phyloP scores from a whole-genome alignment of 2,329 filamentous ascomycete genomes.

The Talaromyces sp. region DNA sequence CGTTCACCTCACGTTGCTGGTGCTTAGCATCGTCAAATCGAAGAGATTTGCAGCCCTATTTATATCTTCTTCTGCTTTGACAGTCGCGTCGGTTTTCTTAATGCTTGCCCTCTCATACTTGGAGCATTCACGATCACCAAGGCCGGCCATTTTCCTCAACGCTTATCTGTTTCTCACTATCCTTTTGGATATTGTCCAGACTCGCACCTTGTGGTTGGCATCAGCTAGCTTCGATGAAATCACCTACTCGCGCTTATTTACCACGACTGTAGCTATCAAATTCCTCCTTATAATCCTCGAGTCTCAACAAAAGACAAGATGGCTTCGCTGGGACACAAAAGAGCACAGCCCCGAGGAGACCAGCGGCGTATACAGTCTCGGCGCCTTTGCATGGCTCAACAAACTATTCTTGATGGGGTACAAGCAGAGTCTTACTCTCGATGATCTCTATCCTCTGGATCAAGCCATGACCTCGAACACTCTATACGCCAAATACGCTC shows the following conservation, averaged over 20 bases:
- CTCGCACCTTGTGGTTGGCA: conserved; percentile 37
- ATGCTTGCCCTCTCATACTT: conserved; percentile 21
- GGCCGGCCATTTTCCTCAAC: conserved; percentile 28
- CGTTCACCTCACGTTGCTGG: conserved; percentile 7
- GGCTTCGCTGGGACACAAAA: conserved; percentile 45
- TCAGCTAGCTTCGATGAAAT: conserved; percentile 21
- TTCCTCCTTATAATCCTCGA: conserved; percentile 40
- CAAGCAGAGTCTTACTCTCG: conserved; percentile 35
- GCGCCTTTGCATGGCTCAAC: conserved; percentile 49
- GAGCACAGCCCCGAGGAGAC: conserved; percentile 45
- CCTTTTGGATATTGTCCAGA: conserved; percentile 39
- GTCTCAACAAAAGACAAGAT: conserved; percentile 39
- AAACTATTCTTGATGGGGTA: conserved; percentile 46
- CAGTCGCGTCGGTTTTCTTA: not conserved
- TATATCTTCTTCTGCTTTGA: conserved; percentile 8
- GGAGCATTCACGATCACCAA: conserved; percentile 26
- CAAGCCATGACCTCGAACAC: conserved; percentile 25
- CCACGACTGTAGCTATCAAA: conserved; percentile 37
- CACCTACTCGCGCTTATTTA: conserved; percentile 38
- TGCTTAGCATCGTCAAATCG: conserved; percentile 11
- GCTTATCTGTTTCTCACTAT: conserved; percentile 42
- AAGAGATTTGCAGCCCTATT: conserved; percentile 5
- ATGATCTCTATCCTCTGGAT: conserved; percentile 45
- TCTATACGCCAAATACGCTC: not conserved
- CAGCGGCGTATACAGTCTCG: conserved; percentile 42